These are phyloP conservation scores for Dissophora ornata DNA, from an alignment of 192 early-diverging fungal genomes.

Conservation along the genomic window DNA sequence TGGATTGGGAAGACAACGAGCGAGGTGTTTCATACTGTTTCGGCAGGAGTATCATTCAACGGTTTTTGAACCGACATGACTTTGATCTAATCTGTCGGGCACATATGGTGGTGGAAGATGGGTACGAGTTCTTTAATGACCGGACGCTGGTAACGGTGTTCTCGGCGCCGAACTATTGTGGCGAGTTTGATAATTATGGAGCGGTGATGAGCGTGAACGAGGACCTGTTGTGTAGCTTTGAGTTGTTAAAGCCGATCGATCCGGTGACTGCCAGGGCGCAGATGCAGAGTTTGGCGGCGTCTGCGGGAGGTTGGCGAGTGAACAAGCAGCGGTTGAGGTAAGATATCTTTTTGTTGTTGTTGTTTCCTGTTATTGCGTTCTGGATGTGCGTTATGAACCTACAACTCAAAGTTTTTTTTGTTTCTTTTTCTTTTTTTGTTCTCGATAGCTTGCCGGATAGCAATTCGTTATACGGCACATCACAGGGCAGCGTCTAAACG, in stretches of 20 bases:
- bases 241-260: constrained; percentile 73
- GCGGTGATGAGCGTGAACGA: constrained; percentile 95
- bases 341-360: background rate
- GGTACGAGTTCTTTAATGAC: constrained; percentile 95
- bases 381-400: no score
- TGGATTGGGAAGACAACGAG: constrained; percentile 93
- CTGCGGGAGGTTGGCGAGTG: constrained; percentile 45
- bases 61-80: constrained; percentile 86
- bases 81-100: constrained; percentile 94
- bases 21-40: constrained; percentile 96
- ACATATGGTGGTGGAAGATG: constrained; percentile 97
- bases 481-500: constrained; percentile 7
- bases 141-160: constrained; percentile 93
- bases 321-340: constrained; percentile 53
- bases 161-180: constrained; percentile 96
- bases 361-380: no score
- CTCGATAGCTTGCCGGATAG: constrained; percentile 27
- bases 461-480: constrained; percentile 12
- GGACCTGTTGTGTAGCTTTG: constrained; percentile 90
- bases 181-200: constrained; percentile 93
- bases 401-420: background rate
- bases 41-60: constrained; percentile 82
- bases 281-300: constrained; percentile 50
- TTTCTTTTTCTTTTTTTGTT: constrained; percentile 3
- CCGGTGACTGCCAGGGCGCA: constrained; percentile 50